A percentile compares a stretch with the other conserved stretches of the same genome.
Conservation (phyloP, 2,329 filamentous ascomycete genomes). For the Talaromyces rugulosus region DNA sequence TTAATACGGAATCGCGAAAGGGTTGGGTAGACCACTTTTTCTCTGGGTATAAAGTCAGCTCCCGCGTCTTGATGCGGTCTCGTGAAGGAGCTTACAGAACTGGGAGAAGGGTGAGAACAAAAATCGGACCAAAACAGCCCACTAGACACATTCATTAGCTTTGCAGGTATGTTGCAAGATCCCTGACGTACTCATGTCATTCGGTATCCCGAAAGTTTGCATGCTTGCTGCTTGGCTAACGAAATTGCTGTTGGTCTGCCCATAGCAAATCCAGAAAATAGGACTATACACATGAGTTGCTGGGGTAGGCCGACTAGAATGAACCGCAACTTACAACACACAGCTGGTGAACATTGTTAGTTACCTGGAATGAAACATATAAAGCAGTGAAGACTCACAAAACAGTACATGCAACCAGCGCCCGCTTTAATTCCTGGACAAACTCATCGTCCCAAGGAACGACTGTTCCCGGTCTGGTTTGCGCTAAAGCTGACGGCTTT, state of each 20-base stretch:
- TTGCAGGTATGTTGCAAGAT: not conserved
- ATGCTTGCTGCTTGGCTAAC: conserved; percentile 28
- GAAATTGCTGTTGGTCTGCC: conserved; percentile 8
- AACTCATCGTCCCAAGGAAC: conserved; percentile 59
- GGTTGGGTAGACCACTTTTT: not conserved
- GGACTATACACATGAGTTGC: conserved; percentile 47
- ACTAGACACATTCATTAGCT: not conserved
- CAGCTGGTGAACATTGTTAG: not conserved
- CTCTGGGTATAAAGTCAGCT: not conserved
- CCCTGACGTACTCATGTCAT: conserved; percentile 1
- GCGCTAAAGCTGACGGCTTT: conserved; percentile 23
- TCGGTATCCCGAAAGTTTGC: conserved; percentile 2
- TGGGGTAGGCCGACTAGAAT: not conserved
- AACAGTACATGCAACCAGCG: conserved; percentile 58
- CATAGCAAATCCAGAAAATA: conserved; percentile 50
- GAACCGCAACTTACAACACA: not conserved
- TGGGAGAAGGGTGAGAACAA: conserved; percentile 2
- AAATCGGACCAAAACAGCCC: conserved; percentile 2
- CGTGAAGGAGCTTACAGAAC: not conserved
- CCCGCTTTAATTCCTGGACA: conserved; percentile 60
- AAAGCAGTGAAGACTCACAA: not conserved
- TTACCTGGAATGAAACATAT: conserved; percentile 39
- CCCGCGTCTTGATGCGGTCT: not conserved
- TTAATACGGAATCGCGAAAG: not conserved
- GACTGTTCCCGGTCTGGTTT: conserved; percentile 14